Percentiles rank a stretch among this genome's conserved stretches.
phyloP scores from a whole-genome alignment of 2,329 filamentous ascomycete genomes.

The Cladosporium oxysporum region DNA sequence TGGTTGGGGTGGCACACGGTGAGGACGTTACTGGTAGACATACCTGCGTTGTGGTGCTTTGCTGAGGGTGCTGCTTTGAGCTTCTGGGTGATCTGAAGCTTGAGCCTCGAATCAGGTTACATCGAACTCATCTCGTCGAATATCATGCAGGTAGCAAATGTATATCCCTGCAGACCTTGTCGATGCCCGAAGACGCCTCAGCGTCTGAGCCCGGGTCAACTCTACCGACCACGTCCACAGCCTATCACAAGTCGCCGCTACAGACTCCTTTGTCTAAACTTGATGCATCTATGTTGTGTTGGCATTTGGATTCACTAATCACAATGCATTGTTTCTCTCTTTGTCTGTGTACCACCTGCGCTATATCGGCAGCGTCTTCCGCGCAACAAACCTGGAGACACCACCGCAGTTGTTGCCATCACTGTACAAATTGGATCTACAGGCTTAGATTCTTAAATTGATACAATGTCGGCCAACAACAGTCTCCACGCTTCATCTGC shows the following conservation, averaged over 20 bases:
- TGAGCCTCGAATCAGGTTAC: not conserved
- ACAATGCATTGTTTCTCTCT: not conserved
- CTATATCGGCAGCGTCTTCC: not conserved
- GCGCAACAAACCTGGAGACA: not conserved
- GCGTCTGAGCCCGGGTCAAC: not conserved
- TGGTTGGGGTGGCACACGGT: slow-evolving; percentile 33
- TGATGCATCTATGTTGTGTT: not conserved
- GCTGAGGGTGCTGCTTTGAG: slow-evolving; percentile 32
- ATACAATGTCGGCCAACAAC: not conserved
- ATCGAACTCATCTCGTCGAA: not conserved
- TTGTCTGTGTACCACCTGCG: not conserved
- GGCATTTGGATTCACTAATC: not conserved
- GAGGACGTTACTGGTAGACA: slow-evolving; percentile 31
- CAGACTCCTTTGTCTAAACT: not conserved
- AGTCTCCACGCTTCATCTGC: not conserved
- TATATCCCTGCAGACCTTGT: not conserved
- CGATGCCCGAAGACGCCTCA: not conserved
- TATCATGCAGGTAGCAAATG: not conserved
- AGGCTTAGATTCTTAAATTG: not conserved
- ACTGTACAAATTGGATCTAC: not conserved
- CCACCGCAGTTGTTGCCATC: not conserved
- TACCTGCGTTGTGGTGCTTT: slow-evolving; percentile 34
- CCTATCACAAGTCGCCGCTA: not conserved
- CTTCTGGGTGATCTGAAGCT: slow-evolving; percentile 28
- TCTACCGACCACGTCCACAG: not conserved